Evolutionary conservation across 1,139 yeast genomes (phyloP).

Genomic region (Saccharomyces hybrid): DNA sequence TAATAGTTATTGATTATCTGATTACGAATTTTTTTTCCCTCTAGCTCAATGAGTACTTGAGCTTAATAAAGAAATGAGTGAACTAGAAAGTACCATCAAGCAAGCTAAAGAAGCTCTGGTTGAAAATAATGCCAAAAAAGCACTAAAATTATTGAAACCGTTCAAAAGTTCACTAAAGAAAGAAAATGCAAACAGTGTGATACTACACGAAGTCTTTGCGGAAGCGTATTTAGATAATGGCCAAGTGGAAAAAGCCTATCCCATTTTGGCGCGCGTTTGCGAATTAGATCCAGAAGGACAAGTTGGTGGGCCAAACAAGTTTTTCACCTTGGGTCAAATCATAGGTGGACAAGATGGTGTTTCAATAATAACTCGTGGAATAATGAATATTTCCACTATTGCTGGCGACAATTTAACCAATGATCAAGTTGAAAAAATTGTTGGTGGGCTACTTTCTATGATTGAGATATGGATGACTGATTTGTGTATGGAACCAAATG

Average conservation of each 20-base stretch:
- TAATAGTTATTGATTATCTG: not conserved
- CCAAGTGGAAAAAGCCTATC: constrained; percentile 69
- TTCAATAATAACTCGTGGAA: constrained; percentile 53
- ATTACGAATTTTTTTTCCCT: too few relatives aligned
- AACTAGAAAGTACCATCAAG: constrained; percentile 14
- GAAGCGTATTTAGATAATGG: constrained; percentile 74
- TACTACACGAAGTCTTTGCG: constrained; percentile 44
- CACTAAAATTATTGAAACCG: constrained; percentile 35
- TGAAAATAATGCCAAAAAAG: constrained; percentile 35
- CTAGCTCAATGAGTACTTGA: too few relatives aligned
- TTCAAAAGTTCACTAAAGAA: constrained; percentile 24
- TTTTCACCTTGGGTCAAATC: constrained; percentile 83
- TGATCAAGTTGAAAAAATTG: constrained; percentile 39
- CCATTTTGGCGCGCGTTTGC: constrained; percentile 54
- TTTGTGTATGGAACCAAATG: constrained; percentile 86
- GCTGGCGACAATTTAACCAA: constrained; percentile 28
- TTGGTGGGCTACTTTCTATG: constrained; percentile 74
- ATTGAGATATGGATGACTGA: constrained; percentile 99
- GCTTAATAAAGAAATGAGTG: constrained; percentile 11
- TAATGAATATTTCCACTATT: constrained; percentile 37
- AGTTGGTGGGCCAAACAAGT: constrained; percentile 63
- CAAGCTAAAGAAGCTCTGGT: constrained; percentile 33
- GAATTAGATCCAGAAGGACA: constrained; percentile 60
- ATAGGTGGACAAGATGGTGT: constrained; percentile 78
- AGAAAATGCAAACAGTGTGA: constrained; percentile 29